Conservation (phyloP, 139 green algal genomes). For the Picochlorum sp. region DNA sequence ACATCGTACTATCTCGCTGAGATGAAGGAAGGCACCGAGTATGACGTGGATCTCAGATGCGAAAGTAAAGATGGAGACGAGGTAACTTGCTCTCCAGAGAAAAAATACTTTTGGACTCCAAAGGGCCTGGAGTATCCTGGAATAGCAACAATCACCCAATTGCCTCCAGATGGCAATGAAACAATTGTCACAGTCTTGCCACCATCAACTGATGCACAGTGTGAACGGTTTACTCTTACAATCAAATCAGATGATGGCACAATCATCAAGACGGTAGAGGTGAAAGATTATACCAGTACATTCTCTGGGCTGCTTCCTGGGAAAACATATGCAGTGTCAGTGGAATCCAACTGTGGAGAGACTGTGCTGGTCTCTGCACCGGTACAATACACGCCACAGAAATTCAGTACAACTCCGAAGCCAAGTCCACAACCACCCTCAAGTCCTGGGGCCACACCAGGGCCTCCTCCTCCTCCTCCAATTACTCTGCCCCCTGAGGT, state of each 20-base stretch:
- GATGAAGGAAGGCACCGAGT: background rate
- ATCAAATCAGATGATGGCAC: background rate
- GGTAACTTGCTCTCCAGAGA: background rate
- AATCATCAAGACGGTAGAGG: background rate
- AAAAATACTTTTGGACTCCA: background rate
- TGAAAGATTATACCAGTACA: background rate
- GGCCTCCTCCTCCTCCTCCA: background rate
- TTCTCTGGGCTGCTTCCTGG: background rate
- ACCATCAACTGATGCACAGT: background rate
- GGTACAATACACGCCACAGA: background rate
- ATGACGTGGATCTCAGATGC: background rate
- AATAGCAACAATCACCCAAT: background rate
- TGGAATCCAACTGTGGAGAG: background rate
- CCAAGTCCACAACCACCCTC: background rate
- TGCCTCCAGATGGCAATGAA: background rate
- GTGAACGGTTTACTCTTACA: background rate
- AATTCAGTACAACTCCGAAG: background rate
- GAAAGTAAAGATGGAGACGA: background rate
- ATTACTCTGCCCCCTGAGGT: background rate
- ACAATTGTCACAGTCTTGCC: background rate
- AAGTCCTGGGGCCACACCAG: background rate
- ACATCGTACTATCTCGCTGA: background rate
- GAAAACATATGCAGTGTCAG: background rate
- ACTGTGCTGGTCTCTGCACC: background rate
- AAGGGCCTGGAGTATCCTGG: background rate